Evolutionary conservation across 2,329 filamentous ascomycete species (phyloP).

Genomic region (Venturia pyrina): DNA sequence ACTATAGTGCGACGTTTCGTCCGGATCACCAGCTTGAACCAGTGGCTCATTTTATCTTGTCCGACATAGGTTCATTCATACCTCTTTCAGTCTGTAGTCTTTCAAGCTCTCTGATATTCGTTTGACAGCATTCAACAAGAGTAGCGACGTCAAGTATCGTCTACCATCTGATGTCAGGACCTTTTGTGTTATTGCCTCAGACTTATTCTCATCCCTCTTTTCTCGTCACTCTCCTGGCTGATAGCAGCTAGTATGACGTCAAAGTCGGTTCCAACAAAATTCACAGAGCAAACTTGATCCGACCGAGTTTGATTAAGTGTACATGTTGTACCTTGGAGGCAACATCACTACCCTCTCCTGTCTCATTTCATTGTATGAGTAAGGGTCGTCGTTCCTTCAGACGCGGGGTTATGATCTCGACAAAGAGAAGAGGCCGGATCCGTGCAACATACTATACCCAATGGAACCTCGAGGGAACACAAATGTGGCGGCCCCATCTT

Average conservation of each 20-base stretch:
- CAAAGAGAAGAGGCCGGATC: not conserved
- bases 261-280: not conserved
- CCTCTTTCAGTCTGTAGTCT: too few relatives aligned
- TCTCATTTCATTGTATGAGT: not conserved
- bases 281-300: not conserved
- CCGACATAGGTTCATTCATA: too few relatives aligned
- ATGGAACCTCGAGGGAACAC: not conserved
- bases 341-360: not conserved
- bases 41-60: too few relatives aligned
- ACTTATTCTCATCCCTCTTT: too few relatives aligned
- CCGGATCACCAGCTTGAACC: too few relatives aligned
- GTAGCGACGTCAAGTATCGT: too few relatives aligned
- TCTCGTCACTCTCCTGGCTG: not conserved
- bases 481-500: not conserved
- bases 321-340: not conserved
- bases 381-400: not conserved
- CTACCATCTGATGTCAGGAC: too few relatives aligned
- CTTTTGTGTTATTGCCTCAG: too few relatives aligned
- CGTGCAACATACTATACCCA: slow-evolving; percentile 1
- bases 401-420: not conserved
- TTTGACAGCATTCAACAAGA: too few relatives aligned
- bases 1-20: too few relatives aligned
- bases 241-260: not conserved
- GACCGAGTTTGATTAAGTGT: not conserved
- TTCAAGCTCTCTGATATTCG: too few relatives aligned